A percentile compares a stretch with the other conserved stretches of the same genome.
These are phyloP conservation scores for Trichosanthes cucumerina DNA, from an alignment of 306 rosid species.

Conservation along the genomic window DNA sequence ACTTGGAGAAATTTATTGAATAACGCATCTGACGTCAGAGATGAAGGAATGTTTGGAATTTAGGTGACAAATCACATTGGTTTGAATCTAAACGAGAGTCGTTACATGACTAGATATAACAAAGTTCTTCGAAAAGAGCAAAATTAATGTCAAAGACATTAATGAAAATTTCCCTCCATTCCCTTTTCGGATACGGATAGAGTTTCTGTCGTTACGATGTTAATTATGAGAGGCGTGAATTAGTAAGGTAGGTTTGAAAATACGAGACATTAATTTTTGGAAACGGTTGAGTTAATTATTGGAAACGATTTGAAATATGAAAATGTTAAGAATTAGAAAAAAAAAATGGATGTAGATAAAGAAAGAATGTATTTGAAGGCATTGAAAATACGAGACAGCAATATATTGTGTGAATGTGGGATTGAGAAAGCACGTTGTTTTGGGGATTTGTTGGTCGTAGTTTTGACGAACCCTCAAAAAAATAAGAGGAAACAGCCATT, in stretches of 20 bases:
- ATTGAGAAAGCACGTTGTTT: conserved; percentile 3
- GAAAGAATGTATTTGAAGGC: neutral
- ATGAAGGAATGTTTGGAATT: neutral
- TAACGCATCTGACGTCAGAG: neutral
- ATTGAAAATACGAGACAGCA: neutral
- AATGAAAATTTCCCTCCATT: neutral
- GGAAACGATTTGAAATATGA: no score
- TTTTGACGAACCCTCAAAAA: neutral
- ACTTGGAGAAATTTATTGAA: neutral
- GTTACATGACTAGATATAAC: neutral
- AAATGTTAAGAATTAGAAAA: no score
- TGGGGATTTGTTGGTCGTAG: neutral
- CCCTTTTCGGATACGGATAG: neutral
- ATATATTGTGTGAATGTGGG: neutral
- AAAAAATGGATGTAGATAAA: no score
- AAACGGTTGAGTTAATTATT: no score
- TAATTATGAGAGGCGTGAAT: neutral
- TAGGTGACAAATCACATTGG: neutral
- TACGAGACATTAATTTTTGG: no score
- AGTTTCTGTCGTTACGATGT: neutral
- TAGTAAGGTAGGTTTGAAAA: neutral
- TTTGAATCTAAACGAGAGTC: neutral
- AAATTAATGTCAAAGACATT: neutral
- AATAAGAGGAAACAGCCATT: neutral
- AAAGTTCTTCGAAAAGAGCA: neutral